A percentile compares a stretch with the other conserved stretches of the same genome.
These are phyloP conservation scores for Fusarium sp. DNA, from an alignment of 2,329 filamentous ascomycete genomes.

Conservation along the genomic window DNA sequence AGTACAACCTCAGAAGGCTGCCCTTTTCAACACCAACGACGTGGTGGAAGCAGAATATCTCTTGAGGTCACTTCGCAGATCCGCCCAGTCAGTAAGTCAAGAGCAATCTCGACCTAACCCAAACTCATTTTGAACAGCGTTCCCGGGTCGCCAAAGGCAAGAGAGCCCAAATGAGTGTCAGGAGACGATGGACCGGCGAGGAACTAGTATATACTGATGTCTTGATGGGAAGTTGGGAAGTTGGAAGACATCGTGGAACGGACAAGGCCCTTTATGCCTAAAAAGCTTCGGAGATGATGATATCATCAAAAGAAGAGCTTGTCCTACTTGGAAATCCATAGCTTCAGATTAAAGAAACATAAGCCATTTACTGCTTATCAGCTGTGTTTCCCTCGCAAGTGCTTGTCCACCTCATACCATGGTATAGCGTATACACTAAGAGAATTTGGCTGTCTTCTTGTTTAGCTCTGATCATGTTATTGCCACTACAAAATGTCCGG, in stretches of 20 bases:
- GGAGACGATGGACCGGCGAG: background rate
- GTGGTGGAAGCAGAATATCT: too few relatives aligned
- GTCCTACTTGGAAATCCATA: background rate
- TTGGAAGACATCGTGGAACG: background rate
- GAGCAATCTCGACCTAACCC: constrained; percentile 32
- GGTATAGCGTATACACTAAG: background rate
- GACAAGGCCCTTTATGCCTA: background rate
- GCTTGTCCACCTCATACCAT: background rate
- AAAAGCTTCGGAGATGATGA: background rate
- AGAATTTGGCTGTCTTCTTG: too few relatives aligned
- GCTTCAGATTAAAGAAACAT: background rate
- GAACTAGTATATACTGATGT: background rate
- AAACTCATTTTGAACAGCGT: constrained; percentile 17
- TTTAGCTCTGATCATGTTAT: background rate
- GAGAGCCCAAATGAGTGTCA: background rate
- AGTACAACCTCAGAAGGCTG: accelerated
- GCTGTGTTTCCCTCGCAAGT: too few relatives aligned
- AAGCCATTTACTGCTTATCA: background rate
- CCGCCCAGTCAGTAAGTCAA: constrained; percentile 21
- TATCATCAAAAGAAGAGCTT: too few relatives aligned
- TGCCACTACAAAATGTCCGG: accelerated
- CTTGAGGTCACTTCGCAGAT: too few relatives aligned
- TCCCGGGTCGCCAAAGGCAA: background rate
- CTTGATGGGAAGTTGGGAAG: background rate
- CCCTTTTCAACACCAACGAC: too few relatives aligned